Evolutionary conservation across 2,329 filamentous ascomycete genomes (phyloP).

Genomic region (Neophaeococcomyces mojaviensis): DNA sequence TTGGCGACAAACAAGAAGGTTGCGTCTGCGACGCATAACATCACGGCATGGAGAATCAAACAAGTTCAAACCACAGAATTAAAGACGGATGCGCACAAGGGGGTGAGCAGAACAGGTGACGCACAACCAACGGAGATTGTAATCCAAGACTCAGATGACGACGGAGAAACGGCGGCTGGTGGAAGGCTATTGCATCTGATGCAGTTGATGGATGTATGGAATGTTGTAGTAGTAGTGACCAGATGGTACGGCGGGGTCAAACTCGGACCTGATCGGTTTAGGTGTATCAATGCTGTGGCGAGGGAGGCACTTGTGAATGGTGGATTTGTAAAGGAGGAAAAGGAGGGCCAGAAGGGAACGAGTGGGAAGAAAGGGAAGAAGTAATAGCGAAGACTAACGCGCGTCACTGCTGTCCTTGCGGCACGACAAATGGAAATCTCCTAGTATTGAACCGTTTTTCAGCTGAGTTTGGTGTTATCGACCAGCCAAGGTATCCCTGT

Average conservation of each 20-base stretch:
- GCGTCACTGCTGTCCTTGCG: too few species aligned
- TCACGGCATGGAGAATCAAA: slow-evolving; percentile 83
- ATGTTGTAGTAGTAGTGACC: slow-evolving; percentile 85
- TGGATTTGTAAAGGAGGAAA: slow-evolving; percentile 55
- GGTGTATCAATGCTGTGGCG: slow-evolving; percentile 79
- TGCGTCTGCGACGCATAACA: slow-evolving; percentile 86
- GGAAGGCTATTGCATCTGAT: slow-evolving; percentile 78
- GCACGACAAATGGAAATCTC: too few species aligned
- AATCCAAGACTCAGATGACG: slow-evolving; percentile 90
- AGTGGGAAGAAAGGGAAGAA: slow-evolving; percentile 16
- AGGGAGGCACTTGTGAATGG: slow-evolving; percentile 76
- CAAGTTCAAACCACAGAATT: slow-evolving; percentile 19
- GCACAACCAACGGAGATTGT: slow-evolving; percentile 44
- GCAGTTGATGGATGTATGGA: slow-evolving; percentile 91
- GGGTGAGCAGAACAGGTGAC: too few species aligned
- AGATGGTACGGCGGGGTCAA: slow-evolving; percentile 92
- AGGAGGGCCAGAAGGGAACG: slow-evolving; percentile 22
- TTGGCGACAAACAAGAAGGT: slow-evolving; percentile 76
- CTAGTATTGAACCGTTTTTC: too few species aligned
- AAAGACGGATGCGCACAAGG: too few species aligned
- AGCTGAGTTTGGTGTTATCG: too few species aligned
- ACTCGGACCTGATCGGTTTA: slow-evolving; percentile 80
- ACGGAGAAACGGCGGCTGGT: slow-evolving; percentile 89
- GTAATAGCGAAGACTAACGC: too few species aligned
- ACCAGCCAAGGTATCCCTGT: too few species aligned